Base-by-base conservation (phyloP, 2,329 filamentous ascomycete genomes). In the Pyrenochaeta sp. region DNA sequence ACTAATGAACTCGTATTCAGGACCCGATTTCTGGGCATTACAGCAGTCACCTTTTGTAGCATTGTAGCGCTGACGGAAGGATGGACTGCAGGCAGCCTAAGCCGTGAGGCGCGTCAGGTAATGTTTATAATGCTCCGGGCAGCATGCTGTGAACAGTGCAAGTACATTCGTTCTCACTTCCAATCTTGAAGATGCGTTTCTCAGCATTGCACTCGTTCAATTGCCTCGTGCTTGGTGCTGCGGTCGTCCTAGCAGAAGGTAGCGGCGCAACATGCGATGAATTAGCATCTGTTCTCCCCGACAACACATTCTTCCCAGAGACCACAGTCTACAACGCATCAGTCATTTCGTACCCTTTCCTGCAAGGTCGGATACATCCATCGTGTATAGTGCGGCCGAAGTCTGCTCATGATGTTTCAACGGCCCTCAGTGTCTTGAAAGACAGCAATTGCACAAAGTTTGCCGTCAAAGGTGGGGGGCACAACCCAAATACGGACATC, bases 401-500 rank as follows among this genome's bases (percentile, higher is more conserved):
- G 6, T 44, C 51, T 4, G 28, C 50, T 2, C 19, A 60, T 13
- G 51, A 65, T 50, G 56, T 65, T 4, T 39, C 53, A 6, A 53
- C 18, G 5, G 49, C 52, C 9, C 24, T 65, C 6, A 48, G 38
- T 3, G 26, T 55, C 10, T 29, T 63, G 14, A 15, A 18, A 21
- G 17, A 45, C 7, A 44, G 20, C 24, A 45, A 50, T 9, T 35
- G 36, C 23, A 51, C 53, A 14, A 53, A 57, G 10, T 60, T 65
- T 32, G 60, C 61, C 7, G 41, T 65, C 21, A 58, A 50, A 31
- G 51, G 60, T 11, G 61, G 61, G 28, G 61, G 60, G 3, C 60
- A 63, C 7, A 61, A 58, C 23, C 44, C 53, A 7, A 60, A 59
- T 24, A 35, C 35, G 2, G 58, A 55, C 3, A 75, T 50, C 7